Conservation (phyloP, 2,329 filamentous ascomycete genomes). For the Pseudogymnoascus sp. region DNA sequence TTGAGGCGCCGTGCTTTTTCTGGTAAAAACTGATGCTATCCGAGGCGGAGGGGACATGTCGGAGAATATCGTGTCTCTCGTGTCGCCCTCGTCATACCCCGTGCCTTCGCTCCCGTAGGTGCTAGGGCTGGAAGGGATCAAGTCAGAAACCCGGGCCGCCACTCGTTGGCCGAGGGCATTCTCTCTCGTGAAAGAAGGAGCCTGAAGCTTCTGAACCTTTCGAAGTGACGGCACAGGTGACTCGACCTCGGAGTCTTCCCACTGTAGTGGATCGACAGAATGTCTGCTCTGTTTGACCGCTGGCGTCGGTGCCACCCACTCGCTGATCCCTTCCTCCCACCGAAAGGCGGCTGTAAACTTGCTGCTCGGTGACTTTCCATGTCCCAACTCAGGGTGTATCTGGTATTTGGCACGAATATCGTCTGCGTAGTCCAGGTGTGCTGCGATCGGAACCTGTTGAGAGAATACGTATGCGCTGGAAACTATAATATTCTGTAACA, state of each 20-base stretch:
- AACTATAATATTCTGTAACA: conserved; percentile 23
- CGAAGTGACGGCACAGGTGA: conserved; percentile 17
- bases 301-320: conserved; percentile 46
- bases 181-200: not conserved
- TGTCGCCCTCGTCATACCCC: not conserved
- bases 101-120: not conserved
- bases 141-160: not conserved
- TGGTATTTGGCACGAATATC: conserved; percentile 18
- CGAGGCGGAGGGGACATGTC: not conserved
- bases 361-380: not conserved
- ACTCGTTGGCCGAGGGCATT: not conserved
- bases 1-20: not conserved
- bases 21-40: not conserved
- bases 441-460: conserved; percentile 20
- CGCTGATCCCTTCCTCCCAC: conserved; percentile 49
- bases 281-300: conserved; percentile 20
- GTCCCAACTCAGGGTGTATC: not conserved
- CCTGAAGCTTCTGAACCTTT: conserved; percentile 7
- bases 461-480: conserved; percentile 28
- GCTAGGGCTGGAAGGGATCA: conserved; percentile 2
- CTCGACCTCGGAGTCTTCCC: conserved; percentile 15
- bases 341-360: conserved; percentile 28
- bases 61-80: not conserved
- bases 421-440: conserved; percentile 25
- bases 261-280: conserved; percentile 14